Evolutionary conservation across 2,329 filamentous ascomycete species (phyloP), one percentile per base, ranked within the genome.

Genomic region (Colletotrichum caudatum): DNA sequence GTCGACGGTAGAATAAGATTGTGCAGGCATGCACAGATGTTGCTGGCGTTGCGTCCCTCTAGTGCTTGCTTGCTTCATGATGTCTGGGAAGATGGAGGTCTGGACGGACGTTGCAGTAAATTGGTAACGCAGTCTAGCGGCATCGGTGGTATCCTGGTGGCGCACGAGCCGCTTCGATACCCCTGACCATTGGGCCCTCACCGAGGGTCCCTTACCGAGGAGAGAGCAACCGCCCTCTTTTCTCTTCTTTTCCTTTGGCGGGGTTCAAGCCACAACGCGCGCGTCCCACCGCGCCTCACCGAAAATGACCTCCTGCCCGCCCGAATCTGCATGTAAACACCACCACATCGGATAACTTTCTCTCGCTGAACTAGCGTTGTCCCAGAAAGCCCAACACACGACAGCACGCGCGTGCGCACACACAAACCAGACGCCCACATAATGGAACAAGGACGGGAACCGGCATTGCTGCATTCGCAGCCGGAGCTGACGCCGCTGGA

Each of bases 401-500:
- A 53, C 12, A 16, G 23, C 37, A 20, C 29, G 35, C 29, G 14
- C 1, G 23, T 29, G 29, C 29, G 29, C 29, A 29, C 29, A 29
- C 29, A 29, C 5, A 29, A 3, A 29, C 29, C 44, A 26, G 16
- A 26, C 5, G 23, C 29, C 16, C 9, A n/a, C 58, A 62, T 14
- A 37, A 74, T 74, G 72, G 72, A 74, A 11, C 65, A 70, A 48
- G 37, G 37, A 51, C 58, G 68, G 29, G 71, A 74, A n/a, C 58
- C 72, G 14, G 39, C 54, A 26, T 76, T 83, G 11, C 78, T 84
- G 59, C 69, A 72, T 51, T 81, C 83, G 3, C 82, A 83, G 41
- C 86, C 87, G 29, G 89, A 91, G 77, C 85, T 97, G 73, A 88
- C 91, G 0, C 92, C 94, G 5, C 88, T 97, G 9, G 95, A 99